Conservation (phyloP, 2,329 filamentous ascomycete genomes). For the Trichoderma cornu-damae region DNA sequence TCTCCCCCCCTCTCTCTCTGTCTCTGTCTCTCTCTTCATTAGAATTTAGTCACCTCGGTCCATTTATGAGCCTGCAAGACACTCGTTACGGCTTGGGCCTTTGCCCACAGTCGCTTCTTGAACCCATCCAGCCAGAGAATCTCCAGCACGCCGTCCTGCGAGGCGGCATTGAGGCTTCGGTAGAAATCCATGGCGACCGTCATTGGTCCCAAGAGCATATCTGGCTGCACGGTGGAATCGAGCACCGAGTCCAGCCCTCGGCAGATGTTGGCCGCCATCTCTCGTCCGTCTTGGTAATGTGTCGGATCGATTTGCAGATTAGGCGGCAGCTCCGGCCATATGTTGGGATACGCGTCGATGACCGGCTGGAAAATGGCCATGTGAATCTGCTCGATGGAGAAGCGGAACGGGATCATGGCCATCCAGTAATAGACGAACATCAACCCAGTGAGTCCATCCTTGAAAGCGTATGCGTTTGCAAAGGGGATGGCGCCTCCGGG, state of each 20-base stretch:
- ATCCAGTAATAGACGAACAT: conserved; percentile 52
- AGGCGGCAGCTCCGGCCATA: conserved; percentile 37
- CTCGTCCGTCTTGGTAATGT: conserved; percentile 41
- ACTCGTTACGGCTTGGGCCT: conserved; percentile 39
- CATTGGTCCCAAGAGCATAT: conserved; percentile 42
- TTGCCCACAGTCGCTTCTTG: conserved; percentile 34
- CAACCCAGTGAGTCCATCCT: conserved; percentile 40
- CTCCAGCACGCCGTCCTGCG: conserved; percentile 41
- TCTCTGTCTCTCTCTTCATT: too few species aligned
- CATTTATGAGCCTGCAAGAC: conserved; percentile 38
- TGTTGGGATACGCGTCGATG: conserved; percentile 36
- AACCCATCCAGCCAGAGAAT: conserved; percentile 46
- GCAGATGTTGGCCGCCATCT: conserved; percentile 47
- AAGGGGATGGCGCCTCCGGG: conserved; percentile 39
- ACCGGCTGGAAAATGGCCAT: conserved; percentile 41
- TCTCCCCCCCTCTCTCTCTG: too few species aligned
- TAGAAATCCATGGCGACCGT: conserved; percentile 41
- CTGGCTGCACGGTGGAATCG: conserved; percentile 41
- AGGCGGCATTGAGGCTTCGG: conserved; percentile 34
- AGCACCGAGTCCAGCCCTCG: conserved; percentile 47
- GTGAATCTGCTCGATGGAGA: conserved; percentile 44
- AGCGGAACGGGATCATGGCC: conserved; percentile 45
- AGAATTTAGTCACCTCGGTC: conserved; percentile 34
- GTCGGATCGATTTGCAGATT: conserved; percentile 39
- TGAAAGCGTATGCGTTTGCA: conserved; percentile 42